phyloP scores from a whole-genome alignment of 2,329 filamentous ascomycete species.

The Paecilomyces niveus region DNA sequence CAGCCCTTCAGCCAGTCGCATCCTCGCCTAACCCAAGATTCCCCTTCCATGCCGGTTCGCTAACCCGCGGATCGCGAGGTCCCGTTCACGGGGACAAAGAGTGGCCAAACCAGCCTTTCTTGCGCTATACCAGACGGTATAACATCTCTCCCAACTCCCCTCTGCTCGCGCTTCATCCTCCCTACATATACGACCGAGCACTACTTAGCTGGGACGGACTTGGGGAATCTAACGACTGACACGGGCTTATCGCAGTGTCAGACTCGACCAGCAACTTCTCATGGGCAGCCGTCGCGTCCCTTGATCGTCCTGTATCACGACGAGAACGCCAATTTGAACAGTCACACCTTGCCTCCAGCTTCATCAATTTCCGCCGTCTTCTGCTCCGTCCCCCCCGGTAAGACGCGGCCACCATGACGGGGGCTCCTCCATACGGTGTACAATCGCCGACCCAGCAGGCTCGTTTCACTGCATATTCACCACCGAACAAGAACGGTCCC shows the following conservation, averaged over 20 bases:
- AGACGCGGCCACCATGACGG: constrained; percentile 34
- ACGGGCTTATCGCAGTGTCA: background rate
- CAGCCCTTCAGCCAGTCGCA: constrained; percentile 8
- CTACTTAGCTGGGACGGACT: background rate
- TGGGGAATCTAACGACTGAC: background rate
- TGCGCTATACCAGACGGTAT: background rate
- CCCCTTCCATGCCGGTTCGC: background rate
- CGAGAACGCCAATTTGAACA: background rate
- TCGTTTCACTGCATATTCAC: constrained; percentile 35
- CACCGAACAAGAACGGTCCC: constrained; percentile 33
- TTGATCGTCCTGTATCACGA: background rate
- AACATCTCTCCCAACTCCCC: background rate
- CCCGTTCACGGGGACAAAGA: constrained; percentile 9
- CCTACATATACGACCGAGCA: background rate
- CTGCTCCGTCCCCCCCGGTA: constrained; percentile 1
- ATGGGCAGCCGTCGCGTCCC: background rate
- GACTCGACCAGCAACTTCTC: background rate
- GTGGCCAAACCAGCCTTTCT: constrained; percentile 2
- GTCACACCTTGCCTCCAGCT: background rate
- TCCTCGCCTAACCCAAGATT: background rate
- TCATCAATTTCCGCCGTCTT: background rate
- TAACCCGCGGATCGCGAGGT: background rate
- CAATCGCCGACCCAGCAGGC: constrained; percentile 40
- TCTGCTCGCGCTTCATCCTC: background rate
- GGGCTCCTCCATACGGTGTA: constrained; percentile 38